Evolutionary conservation across 495 filamentous ascomycete genomes (phyloP).

Genomic region (Evernia prunastri): DNA sequence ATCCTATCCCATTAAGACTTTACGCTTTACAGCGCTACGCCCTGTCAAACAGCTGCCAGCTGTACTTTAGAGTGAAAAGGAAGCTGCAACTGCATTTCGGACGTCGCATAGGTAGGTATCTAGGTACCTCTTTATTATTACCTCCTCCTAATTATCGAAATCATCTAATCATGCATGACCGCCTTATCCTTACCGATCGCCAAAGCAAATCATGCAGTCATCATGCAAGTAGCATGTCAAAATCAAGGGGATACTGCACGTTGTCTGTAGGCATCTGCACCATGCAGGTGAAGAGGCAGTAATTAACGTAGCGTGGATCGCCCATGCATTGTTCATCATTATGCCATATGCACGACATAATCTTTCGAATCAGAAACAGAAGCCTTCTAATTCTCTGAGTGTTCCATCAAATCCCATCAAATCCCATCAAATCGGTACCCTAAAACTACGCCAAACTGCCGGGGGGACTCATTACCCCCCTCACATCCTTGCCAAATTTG

Average conservation of each 20-base stretch:
- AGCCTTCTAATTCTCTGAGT: too few species aligned
- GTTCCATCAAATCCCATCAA: too few species aligned
- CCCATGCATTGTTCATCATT: neutral
- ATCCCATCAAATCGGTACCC: slow-evolving; percentile 11
- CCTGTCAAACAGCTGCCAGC: neutral
- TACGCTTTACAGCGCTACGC: neutral
- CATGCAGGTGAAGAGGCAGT: too few species aligned
- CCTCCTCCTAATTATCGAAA: too few species aligned
- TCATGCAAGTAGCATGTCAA: too few species aligned
- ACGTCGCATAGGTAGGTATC: too few species aligned
- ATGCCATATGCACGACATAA: slow-evolving; percentile 21
- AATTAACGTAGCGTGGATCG: slow-evolving; percentile 5
- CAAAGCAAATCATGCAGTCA: neutral
- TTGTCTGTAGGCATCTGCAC: neutral
- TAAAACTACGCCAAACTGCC: neutral
- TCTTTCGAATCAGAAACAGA: slow-evolving; percentile 6
- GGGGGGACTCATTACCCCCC: neutral
- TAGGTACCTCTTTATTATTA: too few species aligned
- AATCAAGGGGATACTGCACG: neutral
- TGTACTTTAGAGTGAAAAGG: too few species aligned
- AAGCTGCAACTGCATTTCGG: too few species aligned
- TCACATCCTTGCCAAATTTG: neutral
- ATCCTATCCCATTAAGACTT: too few species aligned
- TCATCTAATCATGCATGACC: neutral
- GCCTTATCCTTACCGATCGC: neutral